phyloP scores from a whole-genome alignment of 225 moss, liverwort and hornwort genomes.

The Takakia lepidozioides region DNA sequence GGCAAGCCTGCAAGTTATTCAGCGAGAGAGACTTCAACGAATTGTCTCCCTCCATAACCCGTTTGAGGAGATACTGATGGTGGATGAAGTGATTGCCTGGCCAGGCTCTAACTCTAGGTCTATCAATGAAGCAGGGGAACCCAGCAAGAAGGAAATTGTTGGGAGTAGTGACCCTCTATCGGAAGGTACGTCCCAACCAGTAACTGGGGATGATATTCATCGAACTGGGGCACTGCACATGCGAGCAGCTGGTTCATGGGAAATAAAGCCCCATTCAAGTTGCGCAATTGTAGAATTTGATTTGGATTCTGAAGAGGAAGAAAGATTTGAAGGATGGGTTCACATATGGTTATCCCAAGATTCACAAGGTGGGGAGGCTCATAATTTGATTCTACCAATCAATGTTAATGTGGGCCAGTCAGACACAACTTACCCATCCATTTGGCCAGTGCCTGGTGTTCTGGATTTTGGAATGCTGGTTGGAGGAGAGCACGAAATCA shows the following conservation, averaged over 20 bases:
- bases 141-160: constrained; percentile 5
- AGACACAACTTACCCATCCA: too few species aligned
- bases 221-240: constrained; percentile 32
- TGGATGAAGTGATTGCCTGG: constrained; percentile 50
- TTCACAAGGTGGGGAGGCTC: constrained; percentile 18
- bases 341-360: constrained; percentile 51
- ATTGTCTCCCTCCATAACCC: constrained; percentile 65
- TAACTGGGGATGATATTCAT: constrained; percentile 14
- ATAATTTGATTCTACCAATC: constrained; percentile 53
- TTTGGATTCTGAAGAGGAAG: constrained; percentile 44
- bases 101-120: constrained; percentile 18
- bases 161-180: constrained; percentile 9
- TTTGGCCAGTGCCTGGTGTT: constrained; percentile 50
- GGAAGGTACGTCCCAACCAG: constrained; percentile 24
- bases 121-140: constrained; percentile 10
- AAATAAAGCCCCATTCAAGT: constrained; percentile 51
- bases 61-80: constrained; percentile 53
- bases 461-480: constrained; percentile 64
- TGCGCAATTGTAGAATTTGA: constrained; percentile 57
- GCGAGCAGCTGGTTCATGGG: constrained; percentile 52
- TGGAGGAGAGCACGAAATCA: constrained; percentile 46
- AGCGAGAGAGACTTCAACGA: constrained; percentile 40
- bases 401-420: constrained; percentile 47
- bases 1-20: constrained; percentile 36
- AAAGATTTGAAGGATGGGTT: constrained; percentile 50